Percentiles rank a stretch among this genome's conserved stretches.
phyloP scores from a whole-genome alignment of 2,329 filamentous ascomycete species.

The Stachybotrys echinatus region DNA sequence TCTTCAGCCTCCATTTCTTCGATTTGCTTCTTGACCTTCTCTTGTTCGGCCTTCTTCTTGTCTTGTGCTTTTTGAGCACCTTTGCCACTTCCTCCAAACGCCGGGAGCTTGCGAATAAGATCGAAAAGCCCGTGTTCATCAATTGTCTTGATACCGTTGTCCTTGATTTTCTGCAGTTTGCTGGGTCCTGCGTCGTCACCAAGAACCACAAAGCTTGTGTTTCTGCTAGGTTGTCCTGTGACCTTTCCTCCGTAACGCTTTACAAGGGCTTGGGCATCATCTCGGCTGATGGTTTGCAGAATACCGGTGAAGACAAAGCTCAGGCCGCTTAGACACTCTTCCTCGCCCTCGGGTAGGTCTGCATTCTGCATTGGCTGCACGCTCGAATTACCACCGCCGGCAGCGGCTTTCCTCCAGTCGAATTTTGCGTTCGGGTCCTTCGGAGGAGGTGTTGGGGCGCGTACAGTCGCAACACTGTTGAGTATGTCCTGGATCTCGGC shows the following conservation, averaged over 20 bases:
- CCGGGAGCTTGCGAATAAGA: constrained; percentile 74
- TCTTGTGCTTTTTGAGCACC: constrained; percentile 80
- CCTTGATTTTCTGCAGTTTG: constrained; percentile 81
- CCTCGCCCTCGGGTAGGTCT: constrained; percentile 75
- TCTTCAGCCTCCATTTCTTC: constrained; percentile 84
- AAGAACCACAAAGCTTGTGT: constrained; percentile 90
- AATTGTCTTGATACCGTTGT: constrained; percentile 81
- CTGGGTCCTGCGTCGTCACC: constrained; percentile 88
- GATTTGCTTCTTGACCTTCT: constrained; percentile 74
- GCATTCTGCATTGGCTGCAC: constrained; percentile 54
- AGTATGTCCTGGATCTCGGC: constrained; percentile 75
- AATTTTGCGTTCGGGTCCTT: constrained; percentile 70
- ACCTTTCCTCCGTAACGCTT: constrained; percentile 95
- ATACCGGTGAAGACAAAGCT: constrained; percentile 95
- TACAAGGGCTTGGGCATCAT: constrained; percentile 79
- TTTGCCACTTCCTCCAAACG: constrained; percentile 81
- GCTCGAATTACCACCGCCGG: constrained; percentile 55
- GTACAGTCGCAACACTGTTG: constrained; percentile 77
- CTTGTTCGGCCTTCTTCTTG: constrained; percentile 79
- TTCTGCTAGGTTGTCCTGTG: constrained; percentile 77
- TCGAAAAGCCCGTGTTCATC: constrained; percentile 89
- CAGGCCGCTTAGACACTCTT: constrained; percentile 85
- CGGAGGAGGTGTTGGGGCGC: constrained; percentile 77
- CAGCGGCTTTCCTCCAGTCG: constrained; percentile 62
- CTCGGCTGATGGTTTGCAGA: constrained; percentile 71